A percentile compares a stretch with the other conserved stretches of the same genome.
These are phyloP conservation scores for Pseudopithomyces maydicus DNA, from an alignment of 2,329 filamentous ascomycete species.

Conservation along the genomic window DNA sequence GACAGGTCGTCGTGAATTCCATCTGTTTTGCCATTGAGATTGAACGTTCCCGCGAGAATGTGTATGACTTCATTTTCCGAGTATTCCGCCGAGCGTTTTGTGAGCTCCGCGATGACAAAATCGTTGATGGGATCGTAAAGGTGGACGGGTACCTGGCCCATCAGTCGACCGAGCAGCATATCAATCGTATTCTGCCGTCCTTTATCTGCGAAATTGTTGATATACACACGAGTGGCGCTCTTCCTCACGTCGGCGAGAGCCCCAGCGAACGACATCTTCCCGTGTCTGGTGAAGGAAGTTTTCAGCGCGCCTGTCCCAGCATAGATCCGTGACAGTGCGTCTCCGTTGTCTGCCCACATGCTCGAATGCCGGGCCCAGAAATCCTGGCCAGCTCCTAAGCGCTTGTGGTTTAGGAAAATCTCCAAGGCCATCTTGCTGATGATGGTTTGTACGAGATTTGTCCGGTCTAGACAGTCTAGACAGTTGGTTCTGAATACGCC, in stretches of 20 bases:
- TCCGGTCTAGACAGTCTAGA: slow-evolving; percentile 92
- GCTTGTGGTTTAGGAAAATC: slow-evolving; percentile 76
- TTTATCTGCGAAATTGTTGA: slow-evolving; percentile 97
- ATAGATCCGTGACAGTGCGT: slow-evolving; percentile 92
- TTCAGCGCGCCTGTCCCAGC: slow-evolving; percentile 95
- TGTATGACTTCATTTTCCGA: slow-evolving; percentile 75
- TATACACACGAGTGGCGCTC: slow-evolving; percentile 89
- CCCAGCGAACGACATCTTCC: slow-evolving; percentile 94
- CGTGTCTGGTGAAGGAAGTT: slow-evolving; percentile 89
- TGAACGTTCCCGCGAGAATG: slow-evolving; percentile 90
- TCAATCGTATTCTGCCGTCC: slow-evolving; percentile 93
- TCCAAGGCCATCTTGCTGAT: slow-evolving; percentile 94
- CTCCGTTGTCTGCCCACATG: slow-evolving; percentile 96
- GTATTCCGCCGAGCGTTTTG: slow-evolving; percentile 70
- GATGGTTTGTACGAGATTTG: slow-evolving; percentile 94
- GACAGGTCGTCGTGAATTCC: slow-evolving; percentile 81
- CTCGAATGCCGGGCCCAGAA: slow-evolving; percentile 93
- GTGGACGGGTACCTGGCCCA: slow-evolving; percentile 82
- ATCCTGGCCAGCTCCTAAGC: slow-evolving; percentile 72
- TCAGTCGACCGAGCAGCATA: slow-evolving; percentile 81
- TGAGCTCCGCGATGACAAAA: slow-evolving; percentile 78
- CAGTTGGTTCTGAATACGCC: slow-evolving; percentile 97
- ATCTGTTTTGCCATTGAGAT: slow-evolving; percentile 84
- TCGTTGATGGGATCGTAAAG: slow-evolving; percentile 96
- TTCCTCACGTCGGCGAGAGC: slow-evolving; percentile 95